A percentile compares a stretch with the other conserved stretches of the same genome.
Conservation (phyloP, 257 asterid genomes). For the Henckelia pumila region DNA sequence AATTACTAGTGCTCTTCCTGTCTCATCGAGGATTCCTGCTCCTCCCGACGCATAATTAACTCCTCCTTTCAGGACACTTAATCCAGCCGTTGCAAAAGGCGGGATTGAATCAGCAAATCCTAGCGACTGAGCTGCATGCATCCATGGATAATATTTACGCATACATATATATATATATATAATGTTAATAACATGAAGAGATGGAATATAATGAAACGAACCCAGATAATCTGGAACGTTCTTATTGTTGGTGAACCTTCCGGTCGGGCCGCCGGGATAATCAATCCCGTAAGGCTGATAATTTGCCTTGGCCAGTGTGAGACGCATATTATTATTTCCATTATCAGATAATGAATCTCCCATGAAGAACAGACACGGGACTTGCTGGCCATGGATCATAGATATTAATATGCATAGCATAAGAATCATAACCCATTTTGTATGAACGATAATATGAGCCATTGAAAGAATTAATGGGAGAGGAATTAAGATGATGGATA, state of each 20-base stretch:
- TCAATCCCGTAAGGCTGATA: slow-evolving; percentile 62
- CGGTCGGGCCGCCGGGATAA: slow-evolving; percentile 45
- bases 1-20: slow-evolving; percentile 36
- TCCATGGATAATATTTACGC: not conserved
- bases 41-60: slow-evolving; percentile 68
- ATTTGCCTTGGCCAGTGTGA: slow-evolving; percentile 42
- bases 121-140: slow-evolving; percentile 42
- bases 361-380: slow-evolving; percentile 42
- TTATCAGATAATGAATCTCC: slow-evolving; percentile 57
- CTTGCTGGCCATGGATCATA: slow-evolving; percentile 28
- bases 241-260: slow-evolving; percentile 47
- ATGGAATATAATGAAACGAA: slow-evolving; percentile 7
- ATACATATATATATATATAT: too few species aligned
- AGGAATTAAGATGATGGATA: too few species aligned
- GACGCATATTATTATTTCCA: slow-evolving; percentile 53
- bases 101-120: slow-evolving; percentile 42
- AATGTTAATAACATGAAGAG: not conserved
- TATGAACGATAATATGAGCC: not conserved
- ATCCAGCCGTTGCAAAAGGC: slow-evolving; percentile 40
- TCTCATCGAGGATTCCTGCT: slow-evolving; percentile 50
- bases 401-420: not conserved
- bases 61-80: slow-evolving; percentile 40
- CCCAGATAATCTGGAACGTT: slow-evolving; percentile 44
- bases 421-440: slow-evolving; percentile 16
- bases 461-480: not conserved